Percentiles rank a stretch among this genome's conserved stretches.
These are phyloP conservation scores for Epicoccum nigrum DNA, from an alignment of 2,329 filamentous ascomycete genomes.

Conservation along the genomic window DNA sequence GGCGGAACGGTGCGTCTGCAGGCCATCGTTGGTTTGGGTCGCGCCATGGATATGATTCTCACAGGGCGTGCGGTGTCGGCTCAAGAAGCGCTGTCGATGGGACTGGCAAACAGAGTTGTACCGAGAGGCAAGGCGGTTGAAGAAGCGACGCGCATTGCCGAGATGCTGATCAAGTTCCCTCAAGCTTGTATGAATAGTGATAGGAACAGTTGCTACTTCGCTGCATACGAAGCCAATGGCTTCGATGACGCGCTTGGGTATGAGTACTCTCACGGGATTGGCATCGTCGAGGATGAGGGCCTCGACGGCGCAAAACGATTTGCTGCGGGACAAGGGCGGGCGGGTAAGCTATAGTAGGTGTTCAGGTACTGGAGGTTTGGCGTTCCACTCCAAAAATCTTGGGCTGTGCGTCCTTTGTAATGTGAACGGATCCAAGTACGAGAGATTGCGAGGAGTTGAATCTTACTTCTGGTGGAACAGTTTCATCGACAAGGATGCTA, in stretches of 20 bases:
- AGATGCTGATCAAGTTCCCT: constrained; percentile 57
- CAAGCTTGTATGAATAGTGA: constrained; percentile 61
- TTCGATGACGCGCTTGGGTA: constrained; percentile 58
- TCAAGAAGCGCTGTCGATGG: constrained; percentile 58
- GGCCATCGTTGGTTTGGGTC: constrained; percentile 58
- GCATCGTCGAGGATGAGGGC: constrained; percentile 54
- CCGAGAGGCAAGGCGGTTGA: constrained; percentile 54
- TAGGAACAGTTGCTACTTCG: constrained; percentile 57
- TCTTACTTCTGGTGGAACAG: no score
- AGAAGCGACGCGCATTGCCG: constrained; percentile 57
- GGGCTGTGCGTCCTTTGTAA: no score
- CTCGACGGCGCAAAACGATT: constrained; percentile 51
- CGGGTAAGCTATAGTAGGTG: constrained; percentile 35
- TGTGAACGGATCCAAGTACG: no score
- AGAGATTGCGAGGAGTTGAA: no score
- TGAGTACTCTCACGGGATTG: constrained; percentile 55
- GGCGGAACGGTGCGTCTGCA: constrained; percentile 61
- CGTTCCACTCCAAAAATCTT: no score
- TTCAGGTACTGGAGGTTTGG: no score
- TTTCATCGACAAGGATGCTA: no score
- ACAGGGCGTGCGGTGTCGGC: constrained; percentile 59
- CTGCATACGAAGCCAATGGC: constrained; percentile 55
- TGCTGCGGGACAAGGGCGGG: constrained; percentile 48
- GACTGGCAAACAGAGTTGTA: constrained; percentile 61
- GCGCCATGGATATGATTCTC: constrained; percentile 63